Evolutionary conservation across 2,329 filamentous ascomycete genomes (phyloP).

Genomic region (Calycina marina): DNA sequence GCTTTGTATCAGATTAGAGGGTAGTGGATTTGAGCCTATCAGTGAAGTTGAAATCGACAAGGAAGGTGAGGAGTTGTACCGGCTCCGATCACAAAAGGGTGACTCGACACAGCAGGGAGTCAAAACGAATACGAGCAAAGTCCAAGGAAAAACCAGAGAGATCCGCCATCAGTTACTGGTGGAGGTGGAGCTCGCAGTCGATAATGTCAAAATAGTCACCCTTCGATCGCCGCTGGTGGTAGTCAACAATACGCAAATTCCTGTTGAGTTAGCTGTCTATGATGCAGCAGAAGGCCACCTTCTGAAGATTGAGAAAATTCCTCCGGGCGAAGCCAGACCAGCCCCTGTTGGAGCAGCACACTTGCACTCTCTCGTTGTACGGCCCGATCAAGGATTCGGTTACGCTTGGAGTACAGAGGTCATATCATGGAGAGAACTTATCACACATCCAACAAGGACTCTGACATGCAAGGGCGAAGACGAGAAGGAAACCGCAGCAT

Average conservation of each 20-base stretch:
- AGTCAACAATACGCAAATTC: constrained; percentile 94
- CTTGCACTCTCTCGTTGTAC: constrained; percentile 73
- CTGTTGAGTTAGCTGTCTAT: constrained; percentile 83
- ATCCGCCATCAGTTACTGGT: constrained; percentile 89
- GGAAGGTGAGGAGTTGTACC: constrained; percentile 89
- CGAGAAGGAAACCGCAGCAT: constrained; percentile 61
- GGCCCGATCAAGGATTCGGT: constrained; percentile 90
- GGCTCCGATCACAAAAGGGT: constrained; percentile 74
- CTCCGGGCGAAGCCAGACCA: constrained; percentile 77
- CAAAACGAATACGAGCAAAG: no score
- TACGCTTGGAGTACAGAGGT: constrained; percentile 88
- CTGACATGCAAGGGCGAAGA: constrained; percentile 79
- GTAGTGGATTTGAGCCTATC: constrained; percentile 84
- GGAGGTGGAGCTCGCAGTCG: constrained; percentile 75
- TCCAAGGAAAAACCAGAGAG: no score
- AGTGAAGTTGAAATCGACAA: constrained; percentile 79
- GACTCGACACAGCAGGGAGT: no score
- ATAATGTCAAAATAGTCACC: constrained; percentile 98
- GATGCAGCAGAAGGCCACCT: constrained; percentile 77
- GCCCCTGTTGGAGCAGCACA: constrained; percentile 86
- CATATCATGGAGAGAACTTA: constrained; percentile 82
- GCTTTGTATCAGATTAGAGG: constrained; percentile 74
- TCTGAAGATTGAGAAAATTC: constrained; percentile 94
- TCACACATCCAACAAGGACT: constrained; percentile 72
- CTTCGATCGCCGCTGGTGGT: constrained; percentile 82